A percentile compares a stretch with the other conserved stretches of the same genome.
These are phyloP conservation scores for Hypoxylon sp. DNA, from an alignment of 2,329 filamentous ascomycete genomes.

Conservation along the genomic window DNA sequence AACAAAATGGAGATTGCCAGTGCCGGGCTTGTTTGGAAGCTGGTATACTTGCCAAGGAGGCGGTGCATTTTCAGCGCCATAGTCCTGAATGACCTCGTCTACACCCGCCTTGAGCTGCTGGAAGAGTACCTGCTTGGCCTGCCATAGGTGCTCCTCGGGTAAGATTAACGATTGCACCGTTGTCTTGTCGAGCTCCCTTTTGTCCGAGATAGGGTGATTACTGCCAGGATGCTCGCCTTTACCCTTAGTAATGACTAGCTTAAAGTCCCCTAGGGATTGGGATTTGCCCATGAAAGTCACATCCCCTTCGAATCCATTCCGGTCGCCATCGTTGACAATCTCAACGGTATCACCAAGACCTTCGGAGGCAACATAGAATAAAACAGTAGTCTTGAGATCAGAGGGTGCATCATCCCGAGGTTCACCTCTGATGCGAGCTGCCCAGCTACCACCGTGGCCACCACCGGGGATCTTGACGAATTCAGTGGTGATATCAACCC, in stretches of 20 bases:
- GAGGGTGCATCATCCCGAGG: conserved; percentile 77
- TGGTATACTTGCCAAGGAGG: conserved; percentile 90
- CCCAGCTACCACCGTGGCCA: conserved; percentile 90
- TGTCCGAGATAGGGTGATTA: conserved; percentile 75
- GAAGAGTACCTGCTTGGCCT: conserved; percentile 77
- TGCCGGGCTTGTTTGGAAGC: conserved; percentile 75
- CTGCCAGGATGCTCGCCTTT: conserved; percentile 72
- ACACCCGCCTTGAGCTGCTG: conserved; percentile 67
- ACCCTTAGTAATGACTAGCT: conserved; percentile 81
- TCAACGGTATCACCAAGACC: conserved; percentile 76
- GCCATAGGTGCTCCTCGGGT: conserved; percentile 82
- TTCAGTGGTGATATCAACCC: conserved; percentile 89
- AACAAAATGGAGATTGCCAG: conserved; percentile 87
- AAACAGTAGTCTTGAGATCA: conserved; percentile 79
- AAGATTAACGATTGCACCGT: conserved; percentile 79
- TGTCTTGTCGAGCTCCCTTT: conserved; percentile 82
- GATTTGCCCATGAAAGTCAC: conserved; percentile 81
- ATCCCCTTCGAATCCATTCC: conserved; percentile 67
- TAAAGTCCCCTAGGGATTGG: conserved; percentile 82
- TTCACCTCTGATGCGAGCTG: conserved; percentile 85
- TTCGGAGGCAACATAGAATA: conserved; percentile 88
- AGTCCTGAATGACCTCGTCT: conserved; percentile 64
- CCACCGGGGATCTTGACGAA: conserved; percentile 95
- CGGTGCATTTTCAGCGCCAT: conserved; percentile 74
- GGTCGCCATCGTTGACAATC: conserved; percentile 66